Percentiles rank a stretch among this genome's conserved stretches.
These are phyloP conservation scores for Cyberlindnera xishuangbannaensis DNA, from an alignment of 805 yeast genomes.

Conservation along the genomic window DNA sequence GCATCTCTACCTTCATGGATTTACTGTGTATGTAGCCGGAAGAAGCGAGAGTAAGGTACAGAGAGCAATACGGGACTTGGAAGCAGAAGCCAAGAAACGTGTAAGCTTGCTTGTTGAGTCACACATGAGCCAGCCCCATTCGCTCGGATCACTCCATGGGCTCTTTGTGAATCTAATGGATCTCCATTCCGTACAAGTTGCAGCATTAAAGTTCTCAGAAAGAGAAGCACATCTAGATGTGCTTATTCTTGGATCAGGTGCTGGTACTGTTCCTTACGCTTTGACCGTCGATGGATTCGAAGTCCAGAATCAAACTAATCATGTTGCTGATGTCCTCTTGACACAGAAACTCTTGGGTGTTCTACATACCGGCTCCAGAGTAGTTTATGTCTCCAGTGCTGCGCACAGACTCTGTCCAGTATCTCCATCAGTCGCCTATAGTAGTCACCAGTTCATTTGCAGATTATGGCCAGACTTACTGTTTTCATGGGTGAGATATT, in stretches of 20 bases:
- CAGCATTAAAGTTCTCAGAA: constrained; percentile 40
- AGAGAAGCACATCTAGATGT: constrained; percentile 50
- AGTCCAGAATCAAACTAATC: constrained; percentile 74
- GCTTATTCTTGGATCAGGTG: constrained; percentile 73
- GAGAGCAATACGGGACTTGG: constrained; percentile 51
- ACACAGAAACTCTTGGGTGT: constrained; percentile 54
- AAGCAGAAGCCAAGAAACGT: constrained; percentile 41
- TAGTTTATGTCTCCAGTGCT: constrained; percentile 57
- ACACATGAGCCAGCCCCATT: constrained; percentile 16
- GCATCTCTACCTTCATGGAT: constrained; percentile 77
- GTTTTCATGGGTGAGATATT: constrained; percentile 76
- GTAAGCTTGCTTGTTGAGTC: constrained; percentile 10
- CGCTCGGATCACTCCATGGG: constrained; percentile 46
- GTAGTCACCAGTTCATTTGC: constrained; percentile 14
- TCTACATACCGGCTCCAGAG: constrained; percentile 24
- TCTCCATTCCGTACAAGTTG: constrained; percentile 40
- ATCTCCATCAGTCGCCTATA: constrained; percentile 23
- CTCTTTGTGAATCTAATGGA: constrained; percentile 48
- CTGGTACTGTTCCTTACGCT: constrained; percentile 68
- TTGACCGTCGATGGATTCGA: constrained; percentile 68
- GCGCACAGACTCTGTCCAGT: constrained; percentile 42
- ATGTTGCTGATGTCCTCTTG: constrained; percentile 66
- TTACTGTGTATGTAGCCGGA: constrained; percentile 68
- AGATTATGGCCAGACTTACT: constrained; percentile 56
- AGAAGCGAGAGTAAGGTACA: constrained; percentile 51